phyloP scores from a whole-genome alignment of 176 grass and related monocot species.

The Aegilops speltoides region DNA sequence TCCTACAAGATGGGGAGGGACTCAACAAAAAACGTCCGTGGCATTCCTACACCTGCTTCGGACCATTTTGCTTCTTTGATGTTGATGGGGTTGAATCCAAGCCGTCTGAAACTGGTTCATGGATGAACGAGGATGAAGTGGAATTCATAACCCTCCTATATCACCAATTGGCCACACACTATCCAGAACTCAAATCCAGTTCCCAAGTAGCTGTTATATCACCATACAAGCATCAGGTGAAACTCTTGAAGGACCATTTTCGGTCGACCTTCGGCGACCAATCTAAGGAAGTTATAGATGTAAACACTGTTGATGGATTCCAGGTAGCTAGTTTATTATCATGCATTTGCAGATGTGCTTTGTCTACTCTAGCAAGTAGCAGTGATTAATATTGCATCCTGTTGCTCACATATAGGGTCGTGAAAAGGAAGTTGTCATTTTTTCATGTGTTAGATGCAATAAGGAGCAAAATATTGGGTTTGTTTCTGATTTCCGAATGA shows the following conservation, averaged over 20 bases:
- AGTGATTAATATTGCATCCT: slow-evolving; percentile 13
- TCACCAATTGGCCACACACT: slow-evolving; percentile 60
- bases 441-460: slow-evolving; percentile 94
- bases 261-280: slow-evolving; percentile 77
- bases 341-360: slow-evolving; percentile 16
- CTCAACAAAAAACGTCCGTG: slow-evolving; percentile 58
- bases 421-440: slow-evolving; percentile 91
- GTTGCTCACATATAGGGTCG: slow-evolving; percentile 56
- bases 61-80: slow-evolving; percentile 94
- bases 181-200: slow-evolving; percentile 72
- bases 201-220: slow-evolving; percentile 77
- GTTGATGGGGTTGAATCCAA: slow-evolving; percentile 75
- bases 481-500: slow-evolving; percentile 95
- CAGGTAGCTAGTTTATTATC: slow-evolving; percentile 56
- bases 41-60: slow-evolving; percentile 73
- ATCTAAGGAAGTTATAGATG: slow-evolving; percentile 79
- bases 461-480: slow-evolving; percentile 83
- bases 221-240: slow-evolving; percentile 82
- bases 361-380: slow-evolving; percentile 19
- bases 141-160: slow-evolving; percentile 86
- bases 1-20: slow-evolving; percentile 72
- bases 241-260: slow-evolving; percentile 68
- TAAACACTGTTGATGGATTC: slow-evolving; percentile 96
- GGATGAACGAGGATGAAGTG: slow-evolving; percentile 82
- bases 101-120: slow-evolving; percentile 83